Evolutionary conservation across 495 filamentous ascomycete genomes (phyloP).

Genomic region (Mytilinidion resinicola): DNA sequence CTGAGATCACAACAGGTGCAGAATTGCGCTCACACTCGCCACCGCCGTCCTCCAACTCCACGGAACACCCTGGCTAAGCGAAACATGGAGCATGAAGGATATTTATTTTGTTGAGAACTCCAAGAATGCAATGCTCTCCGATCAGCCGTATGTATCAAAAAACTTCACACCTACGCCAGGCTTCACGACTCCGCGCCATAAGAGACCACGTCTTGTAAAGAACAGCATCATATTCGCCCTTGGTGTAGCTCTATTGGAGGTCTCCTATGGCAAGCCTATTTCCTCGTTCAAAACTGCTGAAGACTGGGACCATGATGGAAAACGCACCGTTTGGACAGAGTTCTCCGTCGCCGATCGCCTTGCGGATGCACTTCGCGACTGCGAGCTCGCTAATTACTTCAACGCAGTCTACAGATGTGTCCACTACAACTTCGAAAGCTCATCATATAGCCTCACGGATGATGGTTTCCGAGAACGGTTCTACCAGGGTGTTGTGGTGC

Average conservation of each 20-base stretch:
- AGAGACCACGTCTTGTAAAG: not conserved
- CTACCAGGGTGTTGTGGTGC: constrained; percentile 5
- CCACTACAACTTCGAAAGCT: constrained; percentile 2
- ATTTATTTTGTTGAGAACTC: constrained; percentile 21
- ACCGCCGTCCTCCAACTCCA: not conserved
- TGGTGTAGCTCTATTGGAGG: not conserved
- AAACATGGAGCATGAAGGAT: constrained; percentile 50
- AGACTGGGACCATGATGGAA: not conserved
- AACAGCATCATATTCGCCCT: constrained; percentile 1
- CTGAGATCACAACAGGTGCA: not conserved
- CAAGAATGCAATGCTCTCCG: not conserved
- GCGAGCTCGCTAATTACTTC: not conserved
- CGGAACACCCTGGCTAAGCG: constrained; percentile 42
- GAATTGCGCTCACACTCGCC: not conserved
- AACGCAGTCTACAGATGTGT: not conserved
- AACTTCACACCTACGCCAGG: not conserved
- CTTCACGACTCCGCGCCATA: constrained; percentile 27
- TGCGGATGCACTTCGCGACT: not conserved
- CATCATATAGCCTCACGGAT: not conserved
- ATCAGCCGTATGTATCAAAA: constrained; percentile 1
- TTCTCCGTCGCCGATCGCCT: not conserved
- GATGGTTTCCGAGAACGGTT: constrained; percentile 5
- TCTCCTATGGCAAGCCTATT: not conserved
- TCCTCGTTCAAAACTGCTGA: not conserved
- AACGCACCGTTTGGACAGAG: not conserved